phyloP scores from a whole-genome alignment of 192 early-diverging fungal species.

The Entomortierella chlamydospora region DNA sequence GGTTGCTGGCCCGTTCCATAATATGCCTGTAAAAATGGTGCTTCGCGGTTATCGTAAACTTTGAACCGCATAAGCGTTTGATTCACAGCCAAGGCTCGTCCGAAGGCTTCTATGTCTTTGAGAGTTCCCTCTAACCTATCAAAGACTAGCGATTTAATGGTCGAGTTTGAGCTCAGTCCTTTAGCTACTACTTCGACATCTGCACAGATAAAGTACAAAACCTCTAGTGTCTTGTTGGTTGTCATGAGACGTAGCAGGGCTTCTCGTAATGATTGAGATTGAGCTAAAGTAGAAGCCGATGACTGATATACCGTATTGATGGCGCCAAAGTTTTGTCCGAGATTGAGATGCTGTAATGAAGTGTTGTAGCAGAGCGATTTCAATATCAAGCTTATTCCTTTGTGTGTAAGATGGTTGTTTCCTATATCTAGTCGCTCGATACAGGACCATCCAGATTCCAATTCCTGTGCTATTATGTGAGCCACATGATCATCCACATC shows the following conservation, averaged over 20 bases:
- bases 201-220: constrained; percentile 22
- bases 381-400: constrained; percentile 23
- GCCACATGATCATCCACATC: constrained; percentile 32
- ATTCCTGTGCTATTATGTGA: constrained; percentile 11
- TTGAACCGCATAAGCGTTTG: constrained; percentile 39
- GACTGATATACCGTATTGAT: constrained; percentile 17
- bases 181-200: constrained; percentile 20
- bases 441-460: constrained; percentile 18
- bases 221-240: constrained; percentile 32
- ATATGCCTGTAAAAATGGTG: constrained; percentile 24
- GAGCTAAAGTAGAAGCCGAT: not conserved
- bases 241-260: constrained; percentile 14
- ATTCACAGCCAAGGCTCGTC: constrained; percentile 20
- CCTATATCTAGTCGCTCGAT: constrained; percentile 35
- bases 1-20: constrained; percentile 13
- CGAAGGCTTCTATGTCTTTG: constrained; percentile 25
- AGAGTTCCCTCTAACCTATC: constrained; percentile 25
- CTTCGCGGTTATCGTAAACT: constrained; percentile 24
- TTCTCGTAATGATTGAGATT: constrained; percentile 6
- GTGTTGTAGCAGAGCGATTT: constrained; percentile 29
- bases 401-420: constrained; percentile 25
- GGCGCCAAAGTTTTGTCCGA: constrained; percentile 26
- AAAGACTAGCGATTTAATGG: constrained; percentile 24
- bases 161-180: constrained; percentile 18
- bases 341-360: constrained; percentile 23